Conservation (phyloP, 2,329 filamentous ascomycete genomes). For the Ascochyta rabiei region DNA sequence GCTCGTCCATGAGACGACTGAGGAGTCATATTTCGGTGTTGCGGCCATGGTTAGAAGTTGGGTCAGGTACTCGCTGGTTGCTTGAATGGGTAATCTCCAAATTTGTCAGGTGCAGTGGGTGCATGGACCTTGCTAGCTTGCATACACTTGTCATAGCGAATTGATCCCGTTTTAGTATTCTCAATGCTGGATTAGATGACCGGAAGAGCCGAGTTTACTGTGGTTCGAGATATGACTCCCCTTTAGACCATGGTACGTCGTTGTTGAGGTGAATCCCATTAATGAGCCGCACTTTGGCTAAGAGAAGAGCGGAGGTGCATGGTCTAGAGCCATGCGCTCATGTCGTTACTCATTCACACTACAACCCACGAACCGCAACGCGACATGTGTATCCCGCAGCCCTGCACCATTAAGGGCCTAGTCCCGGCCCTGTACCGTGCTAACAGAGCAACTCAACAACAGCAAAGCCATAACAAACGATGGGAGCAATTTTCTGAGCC, state of each 20-base stretch:
- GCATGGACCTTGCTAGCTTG: constrained; percentile 13
- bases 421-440: constrained; percentile 10
- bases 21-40: constrained; percentile 8
- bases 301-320: constrained; percentile 9
- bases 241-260: constrained; percentile 10
- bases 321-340: constrained; percentile 10
- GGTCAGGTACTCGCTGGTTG: constrained; percentile 15
- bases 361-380: constrained; percentile 10
- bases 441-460: constrained; percentile 11
- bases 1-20: constrained; percentile 3
- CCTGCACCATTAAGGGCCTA: constrained; percentile 11
- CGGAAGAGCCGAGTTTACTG: constrained; percentile 12
- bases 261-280: constrained; percentile 1
- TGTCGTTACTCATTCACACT: constrained; percentile 11
- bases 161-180: constrained; percentile 13
- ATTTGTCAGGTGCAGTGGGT: constrained; percentile 10
- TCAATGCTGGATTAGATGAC: constrained; percentile 12
- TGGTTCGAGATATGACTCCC: constrained; percentile 2
- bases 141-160: constrained; percentile 14
- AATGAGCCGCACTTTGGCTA: constrained; percentile 8
- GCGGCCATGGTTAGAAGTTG: constrained; percentile 15
- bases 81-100: constrained; percentile 14
- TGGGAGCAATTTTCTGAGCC: no score
- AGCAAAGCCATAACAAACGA: background rate
- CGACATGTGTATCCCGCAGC: constrained; percentile 8